phyloP scores from a whole-genome alignment of 108 stramenopile species.

The Nitzschia inconspicua region DNA sequence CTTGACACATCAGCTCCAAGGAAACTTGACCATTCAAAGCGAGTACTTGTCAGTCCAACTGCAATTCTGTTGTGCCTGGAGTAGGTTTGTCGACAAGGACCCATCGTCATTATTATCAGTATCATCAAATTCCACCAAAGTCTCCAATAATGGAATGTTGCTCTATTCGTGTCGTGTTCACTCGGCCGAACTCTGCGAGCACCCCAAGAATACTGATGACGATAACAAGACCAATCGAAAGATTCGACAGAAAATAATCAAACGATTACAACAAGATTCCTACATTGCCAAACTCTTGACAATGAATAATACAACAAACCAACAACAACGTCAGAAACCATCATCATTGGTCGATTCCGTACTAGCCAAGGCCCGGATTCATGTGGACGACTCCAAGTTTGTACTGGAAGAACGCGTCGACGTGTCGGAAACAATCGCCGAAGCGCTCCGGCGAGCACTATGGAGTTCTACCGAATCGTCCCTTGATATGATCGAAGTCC shows the following conservation, averaged over 20 bases:
- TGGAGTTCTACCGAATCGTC: slow-evolving; percentile 43
- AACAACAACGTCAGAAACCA: not conserved
- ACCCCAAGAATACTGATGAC: not conserved
- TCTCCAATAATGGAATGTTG: slow-evolving; percentile 12
- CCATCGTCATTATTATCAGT: too few species aligned
- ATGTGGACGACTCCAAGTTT: not conserved
- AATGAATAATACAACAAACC: not conserved
- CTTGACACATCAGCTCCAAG: slow-evolving; percentile 20
- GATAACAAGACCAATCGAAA: slow-evolving; percentile 14
- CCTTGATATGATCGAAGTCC: slow-evolving; percentile 54
- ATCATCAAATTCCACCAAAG: not conserved
- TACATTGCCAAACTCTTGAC: slow-evolving; percentile 38
- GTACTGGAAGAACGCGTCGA: slow-evolving; percentile 72
- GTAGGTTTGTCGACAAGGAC: too few species aligned
- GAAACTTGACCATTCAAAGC: slow-evolving; percentile 26
- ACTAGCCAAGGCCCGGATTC: slow-evolving; percentile 23
- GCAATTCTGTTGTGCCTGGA: slow-evolving; percentile 17
- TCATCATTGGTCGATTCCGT: not conserved
- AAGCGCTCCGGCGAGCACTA: slow-evolving; percentile 47
- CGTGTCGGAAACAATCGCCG: slow-evolving; percentile 39
- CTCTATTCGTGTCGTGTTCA: slow-evolving; percentile 5
- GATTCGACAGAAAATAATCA: slow-evolving; percentile 43
- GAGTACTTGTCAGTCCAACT: slow-evolving; percentile 25
- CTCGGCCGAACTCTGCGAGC: slow-evolving; percentile 2
- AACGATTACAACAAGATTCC: slow-evolving; percentile 44